Percentiles rank a stretch among this genome's conserved stretches.
Evolutionary conservation across 2,329 filamentous ascomycete species (phyloP).

Genomic region (Periconia macrospinosa): DNA sequence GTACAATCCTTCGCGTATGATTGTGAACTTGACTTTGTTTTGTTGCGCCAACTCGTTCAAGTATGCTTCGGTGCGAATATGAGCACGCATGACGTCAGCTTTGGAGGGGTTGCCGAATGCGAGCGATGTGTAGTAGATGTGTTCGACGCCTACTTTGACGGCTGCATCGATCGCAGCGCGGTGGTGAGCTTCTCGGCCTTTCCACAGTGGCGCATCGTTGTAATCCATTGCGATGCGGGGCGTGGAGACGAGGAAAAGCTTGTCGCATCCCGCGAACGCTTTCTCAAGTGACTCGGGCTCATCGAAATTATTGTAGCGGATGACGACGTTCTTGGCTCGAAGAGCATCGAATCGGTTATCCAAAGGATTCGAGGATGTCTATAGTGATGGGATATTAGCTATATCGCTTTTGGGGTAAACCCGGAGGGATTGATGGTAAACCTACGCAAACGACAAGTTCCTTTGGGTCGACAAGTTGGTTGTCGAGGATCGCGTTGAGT

Average conservation of each 20-base stretch:
- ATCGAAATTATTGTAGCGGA: conserved; percentile 47
- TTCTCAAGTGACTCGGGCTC: conserved; percentile 33
- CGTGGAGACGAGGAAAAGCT: conserved; percentile 50
- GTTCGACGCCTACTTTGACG: conserved; percentile 43
- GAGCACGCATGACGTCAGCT: conserved; percentile 50
- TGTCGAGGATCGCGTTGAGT: conserved; percentile 45
- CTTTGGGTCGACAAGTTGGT: conserved; percentile 41
- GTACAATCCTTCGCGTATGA: conserved; percentile 50
- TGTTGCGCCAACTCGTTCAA: conserved; percentile 32
- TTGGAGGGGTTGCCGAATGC: conserved; percentile 46
- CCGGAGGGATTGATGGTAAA: background rate
- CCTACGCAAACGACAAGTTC: conserved; percentile 44
- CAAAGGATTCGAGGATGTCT: conserved; percentile 24
- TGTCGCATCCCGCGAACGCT: conserved; percentile 43
- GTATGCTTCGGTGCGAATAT: conserved; percentile 49
- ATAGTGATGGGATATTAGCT: conserved; percentile 6
- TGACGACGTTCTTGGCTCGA: conserved; percentile 31
- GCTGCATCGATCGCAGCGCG: conserved; percentile 48
- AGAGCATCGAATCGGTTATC: conserved; percentile 29
- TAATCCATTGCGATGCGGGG: conserved; percentile 50
- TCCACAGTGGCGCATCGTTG: conserved; percentile 43
- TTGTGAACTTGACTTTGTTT: conserved; percentile 30
- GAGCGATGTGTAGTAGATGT: conserved; percentile 52
- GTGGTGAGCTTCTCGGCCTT: conserved; percentile 50
- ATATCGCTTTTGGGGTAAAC: background rate